Evolutionary conservation across 345 rosid species (phyloP), one percentile per base, ranked within the genome.

Genomic region (Aquilaria yunnanensis): DNA sequence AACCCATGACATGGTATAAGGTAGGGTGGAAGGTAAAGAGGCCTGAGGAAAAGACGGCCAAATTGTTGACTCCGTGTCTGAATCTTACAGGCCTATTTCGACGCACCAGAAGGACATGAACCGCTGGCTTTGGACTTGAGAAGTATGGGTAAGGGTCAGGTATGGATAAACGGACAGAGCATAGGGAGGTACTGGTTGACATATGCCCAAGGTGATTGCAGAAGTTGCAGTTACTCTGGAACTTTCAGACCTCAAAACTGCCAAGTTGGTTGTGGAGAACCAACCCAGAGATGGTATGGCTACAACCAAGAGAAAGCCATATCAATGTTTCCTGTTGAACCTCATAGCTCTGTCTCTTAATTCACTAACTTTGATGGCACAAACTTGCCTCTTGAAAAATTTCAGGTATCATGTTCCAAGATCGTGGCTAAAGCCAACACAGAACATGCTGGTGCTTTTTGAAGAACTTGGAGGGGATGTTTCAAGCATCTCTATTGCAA

Each of bases 131-230:
- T 94, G 78, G 96, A 94, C 62, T 58, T 94, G 73, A 68, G 74
- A 63, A 85, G 97, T 63, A 94, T 94, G 99, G 99, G 99, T 41
- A 94, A 94, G 78, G 99, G 99, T 41, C 95, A 90, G 74, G 90
- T 71, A 41, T 94, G 99, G 99, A 70, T 94, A 46, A 94, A 94
- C 52, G 99, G 99, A 14, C 78, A 94, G 71, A 88, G 90, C 80
- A 12, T 90, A 54, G 99, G 99, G 29, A 82, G 99, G 69, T 94
- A 90, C 61, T 94, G 97, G 99, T 84, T 79, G 87, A 74, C 80
- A 62, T 83, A 77, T 41, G 99, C 95, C 1, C 75, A 83, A 34
- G 97, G 99, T 62, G 75, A 82, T 57, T 94, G 99, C 47, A 64
- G 12, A 29, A 2, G 43, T 2, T 94, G 95, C 59, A 75, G 72